Evolutionary conservation across 441 rosid species (phyloP).

Genomic region (Isatis lusitanica): DNA sequence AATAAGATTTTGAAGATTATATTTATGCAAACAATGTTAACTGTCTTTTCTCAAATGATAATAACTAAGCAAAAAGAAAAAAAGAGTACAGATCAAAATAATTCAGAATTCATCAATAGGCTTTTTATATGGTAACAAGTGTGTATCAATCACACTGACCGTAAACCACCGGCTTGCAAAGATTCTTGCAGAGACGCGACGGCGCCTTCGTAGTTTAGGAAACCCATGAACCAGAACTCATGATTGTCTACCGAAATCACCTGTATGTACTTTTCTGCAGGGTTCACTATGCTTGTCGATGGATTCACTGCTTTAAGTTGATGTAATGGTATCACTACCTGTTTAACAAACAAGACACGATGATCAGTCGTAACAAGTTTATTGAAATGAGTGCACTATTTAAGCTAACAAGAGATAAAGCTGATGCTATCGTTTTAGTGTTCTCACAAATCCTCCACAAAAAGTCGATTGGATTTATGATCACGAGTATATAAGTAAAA

Average conservation of each 20-base stretch:
- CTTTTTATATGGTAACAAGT: not conserved
- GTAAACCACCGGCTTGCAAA: slow-evolving; percentile 41
- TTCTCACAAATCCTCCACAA: not conserved
- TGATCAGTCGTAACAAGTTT: not conserved
- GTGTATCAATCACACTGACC: slow-evolving; percentile 41
- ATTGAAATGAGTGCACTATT: not conserved
- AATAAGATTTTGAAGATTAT: not conserved
- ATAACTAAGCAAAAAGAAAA: slow-evolving; percentile 11
- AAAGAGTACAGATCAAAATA: not conserved
- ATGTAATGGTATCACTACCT: slow-evolving; percentile 87
- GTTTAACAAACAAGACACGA: slow-evolving; percentile 20
- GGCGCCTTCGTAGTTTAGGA: slow-evolving; percentile 66
- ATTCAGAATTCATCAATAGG: slow-evolving; percentile 6
- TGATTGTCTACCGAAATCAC: slow-evolving; percentile 72
- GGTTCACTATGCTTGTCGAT: slow-evolving; percentile 66
- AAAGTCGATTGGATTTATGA: not conserved
- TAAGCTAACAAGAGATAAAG: not conserved
- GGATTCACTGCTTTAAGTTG: slow-evolving; percentile 81
- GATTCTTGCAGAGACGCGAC: slow-evolving; percentile 56
- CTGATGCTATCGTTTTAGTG: not conserved
- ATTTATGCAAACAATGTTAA: slow-evolving; percentile 8
- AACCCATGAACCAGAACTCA: slow-evolving; percentile 95
- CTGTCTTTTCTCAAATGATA: not conserved
- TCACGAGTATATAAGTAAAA: not conserved
- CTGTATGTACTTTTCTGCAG: slow-evolving; percentile 81